Conservation (phyloP, 371 early-diverging fungal genomes). For the Mucor piriformis region DNA sequence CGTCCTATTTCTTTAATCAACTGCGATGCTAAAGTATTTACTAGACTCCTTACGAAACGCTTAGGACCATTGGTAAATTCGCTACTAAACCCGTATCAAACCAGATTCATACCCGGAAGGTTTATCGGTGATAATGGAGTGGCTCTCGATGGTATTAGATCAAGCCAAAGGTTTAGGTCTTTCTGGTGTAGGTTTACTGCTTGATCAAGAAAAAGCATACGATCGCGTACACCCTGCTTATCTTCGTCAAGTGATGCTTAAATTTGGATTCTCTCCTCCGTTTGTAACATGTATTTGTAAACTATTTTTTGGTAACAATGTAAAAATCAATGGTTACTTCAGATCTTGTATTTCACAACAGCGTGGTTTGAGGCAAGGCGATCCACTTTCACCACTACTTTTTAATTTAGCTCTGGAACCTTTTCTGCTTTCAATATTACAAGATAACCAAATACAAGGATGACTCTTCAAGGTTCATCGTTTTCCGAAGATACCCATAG, state of each 20-base stretch:
- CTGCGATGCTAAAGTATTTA: conserved; percentile 31
- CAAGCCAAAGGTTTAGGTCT: neutral
- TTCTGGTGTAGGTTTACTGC: conserved; percentile 6
- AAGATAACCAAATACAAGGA: neutral
- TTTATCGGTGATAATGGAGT: conserved; percentile 21
- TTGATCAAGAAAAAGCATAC: conserved; percentile 27
- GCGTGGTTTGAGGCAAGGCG: conserved; percentile 29
- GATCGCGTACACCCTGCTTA: conserved; percentile 23
- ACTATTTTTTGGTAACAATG: conserved; percentile 12
- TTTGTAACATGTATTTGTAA: neutral
- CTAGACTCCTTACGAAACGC: conserved; percentile 15
- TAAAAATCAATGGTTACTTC: conserved; percentile 17
- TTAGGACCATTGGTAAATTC: neutral
- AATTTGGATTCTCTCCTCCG: conserved; percentile 10
- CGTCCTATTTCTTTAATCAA: conserved; percentile 29
- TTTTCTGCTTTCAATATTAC: neutral
- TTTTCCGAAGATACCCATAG: neutral
- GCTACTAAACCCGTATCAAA: conserved; percentile 5
- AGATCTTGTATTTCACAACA: conserved; percentile 4
- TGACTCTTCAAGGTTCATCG: neutral
- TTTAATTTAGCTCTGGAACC: conserved; percentile 29
- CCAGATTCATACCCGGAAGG: conserved; percentile 1
- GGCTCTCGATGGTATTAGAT: neutral
- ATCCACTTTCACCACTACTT: conserved; percentile 23
- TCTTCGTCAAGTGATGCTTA: neutral